A percentile compares a stretch with the other conserved stretches of the same genome.
Conservation (phyloP, 805 yeast species). For the Candida parachauliodes region DNA sequence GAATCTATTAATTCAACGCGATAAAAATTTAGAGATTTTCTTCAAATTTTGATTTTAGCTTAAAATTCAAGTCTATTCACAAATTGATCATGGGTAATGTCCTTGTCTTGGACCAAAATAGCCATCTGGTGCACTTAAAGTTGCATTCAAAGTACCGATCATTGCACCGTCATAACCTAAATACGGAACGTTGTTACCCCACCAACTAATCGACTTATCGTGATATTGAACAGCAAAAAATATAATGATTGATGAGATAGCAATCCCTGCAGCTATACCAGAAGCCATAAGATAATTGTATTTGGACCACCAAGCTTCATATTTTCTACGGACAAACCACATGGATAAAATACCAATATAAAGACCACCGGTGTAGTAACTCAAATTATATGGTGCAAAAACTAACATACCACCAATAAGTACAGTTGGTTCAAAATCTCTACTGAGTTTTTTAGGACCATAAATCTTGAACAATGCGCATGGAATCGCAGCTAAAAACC, state of each 20-base stretch:
- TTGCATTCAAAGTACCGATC: conserved; percentile 14
- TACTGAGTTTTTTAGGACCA: conserved; percentile 12
- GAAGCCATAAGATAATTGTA: conserved; percentile 58
- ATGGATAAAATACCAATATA: conserved; percentile 49
- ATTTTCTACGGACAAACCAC: conserved; percentile 43
- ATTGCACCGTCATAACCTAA: conserved; percentile 28
- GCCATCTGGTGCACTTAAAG: conserved; percentile 24
- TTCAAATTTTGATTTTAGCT: no score
- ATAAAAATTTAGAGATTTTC: no score
- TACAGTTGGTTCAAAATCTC: conserved; percentile 48
- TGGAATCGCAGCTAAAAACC: conserved; percentile 26
- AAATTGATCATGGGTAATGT: conserved; percentile 23
- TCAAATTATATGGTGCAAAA: conserved; percentile 44
- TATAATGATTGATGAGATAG: conserved; percentile 51
- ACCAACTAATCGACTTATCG: conserved; percentile 46
- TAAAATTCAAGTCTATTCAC: no score
- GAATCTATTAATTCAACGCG: neutral
- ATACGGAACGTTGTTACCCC: conserved; percentile 47
- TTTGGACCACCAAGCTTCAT: conserved; percentile 60
- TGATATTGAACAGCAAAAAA: conserved; percentile 51
- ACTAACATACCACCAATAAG: conserved; percentile 42
- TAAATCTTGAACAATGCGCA: conserved; percentile 16
- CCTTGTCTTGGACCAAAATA: conserved; percentile 33
- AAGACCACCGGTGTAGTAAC: conserved; percentile 51
- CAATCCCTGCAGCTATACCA: conserved; percentile 54